phyloP scores from a whole-genome alignment of 2,329 filamentous ascomycete genomes.

The Colletotrichum sublineola region DNA sequence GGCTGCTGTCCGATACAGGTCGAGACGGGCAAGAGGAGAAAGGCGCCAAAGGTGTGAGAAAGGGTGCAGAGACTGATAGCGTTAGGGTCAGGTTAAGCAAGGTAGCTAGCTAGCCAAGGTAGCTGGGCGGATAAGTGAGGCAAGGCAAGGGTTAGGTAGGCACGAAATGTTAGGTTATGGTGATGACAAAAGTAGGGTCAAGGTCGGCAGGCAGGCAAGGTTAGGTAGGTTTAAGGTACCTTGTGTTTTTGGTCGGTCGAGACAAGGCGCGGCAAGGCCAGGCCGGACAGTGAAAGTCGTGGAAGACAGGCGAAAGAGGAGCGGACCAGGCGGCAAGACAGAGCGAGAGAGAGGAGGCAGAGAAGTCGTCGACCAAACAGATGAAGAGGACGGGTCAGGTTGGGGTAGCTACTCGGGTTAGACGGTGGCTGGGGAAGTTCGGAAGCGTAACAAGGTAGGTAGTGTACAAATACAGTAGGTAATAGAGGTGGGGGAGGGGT shows the following conservation, averaged over 20 bases:
- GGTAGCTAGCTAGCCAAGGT: constrained; percentile 2
- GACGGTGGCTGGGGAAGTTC: constrained; percentile 38
- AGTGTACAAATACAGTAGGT: no score
- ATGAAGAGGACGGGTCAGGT: constrained; percentile 1
- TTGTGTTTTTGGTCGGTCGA: constrained; percentile 9
- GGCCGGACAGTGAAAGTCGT: constrained; percentile 2
- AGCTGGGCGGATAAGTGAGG: constrained; percentile 30
- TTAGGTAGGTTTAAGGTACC: constrained; percentile 22
- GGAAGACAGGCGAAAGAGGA: constrained; percentile 4
- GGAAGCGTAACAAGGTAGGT: constrained; percentile 27
- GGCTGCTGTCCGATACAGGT: constrained; percentile 35
- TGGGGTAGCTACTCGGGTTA: constrained; percentile 7
- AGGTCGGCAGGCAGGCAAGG: constrained; percentile 11
- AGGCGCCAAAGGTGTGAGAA: constrained; percentile 4
- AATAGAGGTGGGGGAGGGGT: constrained; percentile 36
- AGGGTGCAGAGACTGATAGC: constrained; percentile 33
- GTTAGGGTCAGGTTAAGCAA: constrained; percentile 13
- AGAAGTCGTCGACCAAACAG: constrained; percentile 9
- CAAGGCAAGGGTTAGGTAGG: constrained; percentile 16
- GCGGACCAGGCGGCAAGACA: constrained; percentile 17
- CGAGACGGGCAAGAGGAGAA: constrained; percentile 27
- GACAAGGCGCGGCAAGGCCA: constrained; percentile 11
- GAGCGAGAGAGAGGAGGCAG: not conserved
- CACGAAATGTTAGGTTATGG: constrained; percentile 3
- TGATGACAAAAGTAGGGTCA: constrained; percentile 21